Evolutionary conservation across 768 basidiomycete genomes (phyloP).

Genomic region (Boletus patriciae): DNA sequence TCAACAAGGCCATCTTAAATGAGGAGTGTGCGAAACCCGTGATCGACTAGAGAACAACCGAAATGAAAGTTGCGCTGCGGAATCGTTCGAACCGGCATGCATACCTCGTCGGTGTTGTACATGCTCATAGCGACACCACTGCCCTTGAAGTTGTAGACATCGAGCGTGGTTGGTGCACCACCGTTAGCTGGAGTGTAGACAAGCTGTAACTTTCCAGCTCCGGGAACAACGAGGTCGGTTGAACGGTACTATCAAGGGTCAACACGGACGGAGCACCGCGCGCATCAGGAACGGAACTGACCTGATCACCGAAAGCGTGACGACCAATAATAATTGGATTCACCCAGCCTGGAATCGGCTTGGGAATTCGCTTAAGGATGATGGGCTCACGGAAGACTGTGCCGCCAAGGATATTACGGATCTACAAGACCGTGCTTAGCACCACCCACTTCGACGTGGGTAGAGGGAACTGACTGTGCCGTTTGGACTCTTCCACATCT

Average conservation of each 20-base stretch:
- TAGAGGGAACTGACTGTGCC: constrained; percentile 64
- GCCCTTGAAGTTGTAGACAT: constrained; percentile 94
- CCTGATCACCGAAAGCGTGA: constrained; percentile 97
- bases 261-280: constrained; percentile 1
- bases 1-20: constrained; percentile 91
- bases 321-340: constrained; percentile 96
- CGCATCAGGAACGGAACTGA: constrained; percentile 30
- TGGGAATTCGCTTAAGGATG: constrained; percentile 85
- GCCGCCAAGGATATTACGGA: constrained; percentile 96
- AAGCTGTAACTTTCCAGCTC: constrained; percentile 91
- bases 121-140: constrained; percentile 93
- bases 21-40: constrained; percentile 94
- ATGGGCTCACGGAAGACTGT: constrained; percentile 99
- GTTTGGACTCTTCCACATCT: constrained; percentile 99
- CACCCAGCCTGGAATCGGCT: constrained; percentile 93
- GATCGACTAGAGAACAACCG: constrained; percentile 60
- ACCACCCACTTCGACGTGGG: background rate
- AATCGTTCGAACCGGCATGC: constrained; percentile 17
- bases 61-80: background rate
- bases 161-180: constrained; percentile 58
- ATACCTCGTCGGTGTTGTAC: constrained; percentile 96
- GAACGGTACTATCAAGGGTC: constrained; percentile 71
- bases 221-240: constrained; percentile 90
- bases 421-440: constrained; percentile 43
- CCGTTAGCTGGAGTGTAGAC: constrained; percentile 85